phyloP scores from a whole-genome alignment of 768 basidiomycete species.

The Termitomyces sp. region DNA sequence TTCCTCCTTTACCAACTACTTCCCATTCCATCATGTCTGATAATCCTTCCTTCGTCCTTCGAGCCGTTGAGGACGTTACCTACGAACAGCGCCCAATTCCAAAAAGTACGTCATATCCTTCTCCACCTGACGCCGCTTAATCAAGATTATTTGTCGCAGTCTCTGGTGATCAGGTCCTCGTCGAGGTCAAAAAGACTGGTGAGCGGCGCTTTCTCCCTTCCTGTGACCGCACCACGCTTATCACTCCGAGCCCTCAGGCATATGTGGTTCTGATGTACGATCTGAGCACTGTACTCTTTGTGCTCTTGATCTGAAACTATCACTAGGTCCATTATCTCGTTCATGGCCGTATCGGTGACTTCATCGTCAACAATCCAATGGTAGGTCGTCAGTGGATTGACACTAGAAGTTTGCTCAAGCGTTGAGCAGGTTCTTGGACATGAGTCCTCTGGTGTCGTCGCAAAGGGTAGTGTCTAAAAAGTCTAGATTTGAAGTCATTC shows the following conservation, averaged over 20 bases:
- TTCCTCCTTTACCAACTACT: constrained; percentile 6
- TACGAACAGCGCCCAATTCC: constrained; percentile 78
- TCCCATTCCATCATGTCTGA: constrained; percentile 48
- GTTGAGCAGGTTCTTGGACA: constrained; percentile 90
- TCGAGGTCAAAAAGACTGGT: constrained; percentile 92
- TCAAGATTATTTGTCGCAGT: constrained; percentile 32
- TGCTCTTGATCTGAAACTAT: constrained; percentile 11
- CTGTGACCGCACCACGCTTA: constrained; percentile 1
- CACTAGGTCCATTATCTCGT: constrained; percentile 69
- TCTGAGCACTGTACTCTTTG: not conserved
- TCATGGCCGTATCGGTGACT: constrained; percentile 78
- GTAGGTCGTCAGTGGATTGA: constrained; percentile 26
- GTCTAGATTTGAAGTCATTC: not conserved
- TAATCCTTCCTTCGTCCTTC: constrained; percentile 78
- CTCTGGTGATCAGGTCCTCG: constrained; percentile 70
- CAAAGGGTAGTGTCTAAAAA: constrained; percentile 40
- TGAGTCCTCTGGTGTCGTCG: constrained; percentile 80
- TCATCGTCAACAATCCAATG: constrained; percentile 77
- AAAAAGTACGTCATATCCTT: constrained; percentile 37
- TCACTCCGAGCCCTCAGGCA: constrained; percentile 41
- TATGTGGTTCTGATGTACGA: constrained; percentile 84
- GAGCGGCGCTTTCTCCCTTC: constrained; percentile 13
- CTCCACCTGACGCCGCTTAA: not conserved
- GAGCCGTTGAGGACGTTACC: constrained; percentile 57
- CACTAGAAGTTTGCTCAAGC: constrained; percentile 27